phyloP scores from a whole-genome alignment of 345 rosid species.

The Rhodamnia rubescens region DNA sequence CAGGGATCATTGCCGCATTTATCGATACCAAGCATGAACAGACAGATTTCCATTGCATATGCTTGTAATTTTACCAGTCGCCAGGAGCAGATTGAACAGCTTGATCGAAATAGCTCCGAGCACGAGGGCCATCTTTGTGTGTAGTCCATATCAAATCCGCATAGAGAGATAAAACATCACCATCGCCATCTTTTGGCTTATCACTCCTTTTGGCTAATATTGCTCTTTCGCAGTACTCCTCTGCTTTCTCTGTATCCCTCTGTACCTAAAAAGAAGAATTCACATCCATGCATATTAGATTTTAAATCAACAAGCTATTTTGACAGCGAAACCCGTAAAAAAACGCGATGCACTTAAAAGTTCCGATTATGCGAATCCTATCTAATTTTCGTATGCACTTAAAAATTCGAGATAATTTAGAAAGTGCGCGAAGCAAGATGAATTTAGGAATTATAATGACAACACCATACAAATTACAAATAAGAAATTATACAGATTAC shows the following conservation, averaged over 20 bases:
- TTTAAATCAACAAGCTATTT: background rate
- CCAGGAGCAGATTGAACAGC: conserved; percentile 38
- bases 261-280: conserved; percentile 11
- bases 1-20: background rate
- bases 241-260: conserved; percentile 23
- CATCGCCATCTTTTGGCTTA: conserved; percentile 18
- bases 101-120: conserved; percentile 31
- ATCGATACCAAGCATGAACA: background rate
- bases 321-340: background rate
- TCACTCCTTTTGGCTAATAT: conserved; percentile 19
- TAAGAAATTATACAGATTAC: background rate
- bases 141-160: conserved; percentile 43
- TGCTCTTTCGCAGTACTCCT: conserved; percentile 36
- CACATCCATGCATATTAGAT: background rate
- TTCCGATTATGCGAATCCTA: background rate
- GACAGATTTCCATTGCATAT: background rate
- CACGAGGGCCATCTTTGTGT: conserved; percentile 32
- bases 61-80: conserved; percentile 22
- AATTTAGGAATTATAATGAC: background rate
- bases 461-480: background rate
- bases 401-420: background rate
- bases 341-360: background rate
- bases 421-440: background rate
- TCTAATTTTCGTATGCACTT: background rate
- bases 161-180: conserved; percentile 33